Conservation (phyloP, 2,329 filamentous ascomycete species). For the Teratosphaeria pseudoeucalypti region DNA sequence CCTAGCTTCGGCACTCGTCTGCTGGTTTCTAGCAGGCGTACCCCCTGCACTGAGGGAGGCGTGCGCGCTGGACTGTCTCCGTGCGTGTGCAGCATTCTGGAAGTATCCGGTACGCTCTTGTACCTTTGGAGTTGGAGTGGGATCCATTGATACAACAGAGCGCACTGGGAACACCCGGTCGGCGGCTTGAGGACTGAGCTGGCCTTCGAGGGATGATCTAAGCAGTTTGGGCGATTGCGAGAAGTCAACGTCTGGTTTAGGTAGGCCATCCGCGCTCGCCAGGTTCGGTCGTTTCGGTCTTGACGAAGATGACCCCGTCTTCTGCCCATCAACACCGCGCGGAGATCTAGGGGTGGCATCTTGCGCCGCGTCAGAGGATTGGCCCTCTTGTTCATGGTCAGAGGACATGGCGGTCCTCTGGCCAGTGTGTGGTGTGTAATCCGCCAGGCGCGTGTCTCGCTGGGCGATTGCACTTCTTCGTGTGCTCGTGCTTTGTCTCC, state of each 20-base stretch:
- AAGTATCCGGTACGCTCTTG: conserved; percentile 25
- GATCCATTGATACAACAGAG: conserved; percentile 64
- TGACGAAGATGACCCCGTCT: background rate
- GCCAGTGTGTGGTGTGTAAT: background rate
- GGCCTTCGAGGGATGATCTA: conserved; percentile 10
- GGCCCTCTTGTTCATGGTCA: conserved; percentile 1
- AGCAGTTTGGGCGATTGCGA: background rate
- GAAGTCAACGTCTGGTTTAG: conserved; percentile 2
- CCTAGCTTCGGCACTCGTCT: background rate
- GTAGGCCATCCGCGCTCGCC: background rate
- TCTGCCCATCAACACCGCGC: background rate
- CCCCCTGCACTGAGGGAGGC: background rate
- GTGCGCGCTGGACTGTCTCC: conserved; percentile 4
- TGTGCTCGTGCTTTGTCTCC: background rate
- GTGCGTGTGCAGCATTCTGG: conserved; percentile 12
- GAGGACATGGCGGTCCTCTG: conserved; percentile 5
- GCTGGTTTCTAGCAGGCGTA: background rate
- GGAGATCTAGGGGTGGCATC: background rate
- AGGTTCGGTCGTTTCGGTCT: background rate
- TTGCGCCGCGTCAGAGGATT: background rate
- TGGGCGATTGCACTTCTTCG: background rate
- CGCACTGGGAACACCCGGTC: conserved; percentile 72
- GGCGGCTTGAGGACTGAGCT: conserved; percentile 29
- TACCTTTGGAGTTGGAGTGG: conserved; percentile 28
- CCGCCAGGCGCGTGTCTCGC: background rate